Evolutionary conservation across 768 basidiomycete species (phyloP).

Genomic region (Phylloporus sp.): DNA sequence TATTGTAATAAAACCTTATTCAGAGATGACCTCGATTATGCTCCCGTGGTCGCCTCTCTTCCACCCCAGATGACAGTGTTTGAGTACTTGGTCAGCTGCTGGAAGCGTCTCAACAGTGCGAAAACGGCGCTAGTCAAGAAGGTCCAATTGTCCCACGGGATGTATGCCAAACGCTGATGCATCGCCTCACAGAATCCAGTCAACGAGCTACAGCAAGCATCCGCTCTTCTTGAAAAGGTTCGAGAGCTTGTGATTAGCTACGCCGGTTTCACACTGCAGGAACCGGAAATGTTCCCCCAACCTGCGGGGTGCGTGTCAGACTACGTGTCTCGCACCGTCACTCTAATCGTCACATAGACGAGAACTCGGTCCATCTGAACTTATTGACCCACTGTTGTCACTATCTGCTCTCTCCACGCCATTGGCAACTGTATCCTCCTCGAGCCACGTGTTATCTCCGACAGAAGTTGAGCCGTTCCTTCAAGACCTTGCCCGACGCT

Average conservation of each 20-base stretch:
- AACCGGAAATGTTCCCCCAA: constrained; percentile 93
- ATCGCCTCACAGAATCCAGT: constrained; percentile 44
- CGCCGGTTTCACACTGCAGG: constrained; percentile 83
- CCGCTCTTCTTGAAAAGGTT: constrained; percentile 64
- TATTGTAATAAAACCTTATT: background rate
- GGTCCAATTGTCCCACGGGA: constrained; percentile 33
- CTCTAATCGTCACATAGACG: constrained; percentile 42
- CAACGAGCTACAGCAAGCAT: constrained; percentile 55
- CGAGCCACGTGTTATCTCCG: constrained; percentile 52
- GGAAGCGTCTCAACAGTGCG: constrained; percentile 76
- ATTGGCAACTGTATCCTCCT: constrained; percentile 45
- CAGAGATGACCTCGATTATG: constrained; percentile 74
- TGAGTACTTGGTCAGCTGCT: constrained; percentile 86
- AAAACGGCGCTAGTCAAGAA: constrained; percentile 57
- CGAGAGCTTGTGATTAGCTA: constrained; percentile 86
- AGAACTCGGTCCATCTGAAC: constrained; percentile 70
- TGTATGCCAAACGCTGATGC: constrained; percentile 34
- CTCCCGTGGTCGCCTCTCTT: constrained; percentile 70
- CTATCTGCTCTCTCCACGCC: constrained; percentile 67
- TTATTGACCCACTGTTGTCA: constrained; percentile 77
- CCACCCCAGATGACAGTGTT: constrained; percentile 77
- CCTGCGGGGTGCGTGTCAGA: constrained; percentile 57
- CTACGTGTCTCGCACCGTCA: background rate
- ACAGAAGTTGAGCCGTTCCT: constrained; percentile 78
- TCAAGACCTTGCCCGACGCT: constrained; percentile 76